Evolutionary conservation across 1,139 yeast species (phyloP).

Genomic region (Keqinozyma sinolaborantium): DNA sequence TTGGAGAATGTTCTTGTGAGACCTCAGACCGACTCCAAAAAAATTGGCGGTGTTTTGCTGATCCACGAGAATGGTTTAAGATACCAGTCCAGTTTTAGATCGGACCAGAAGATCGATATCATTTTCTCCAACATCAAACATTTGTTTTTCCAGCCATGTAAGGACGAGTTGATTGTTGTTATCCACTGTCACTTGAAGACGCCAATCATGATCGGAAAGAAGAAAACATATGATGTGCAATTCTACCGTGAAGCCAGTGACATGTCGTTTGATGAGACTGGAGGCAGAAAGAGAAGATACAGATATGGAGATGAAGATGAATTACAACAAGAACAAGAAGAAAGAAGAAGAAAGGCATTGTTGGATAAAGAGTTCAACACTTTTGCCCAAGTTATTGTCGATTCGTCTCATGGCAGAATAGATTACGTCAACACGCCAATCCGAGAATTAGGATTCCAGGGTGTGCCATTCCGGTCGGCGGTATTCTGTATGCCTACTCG

Average conservation of each 20-base stretch:
- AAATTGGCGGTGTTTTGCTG: slow-evolving; percentile 86
- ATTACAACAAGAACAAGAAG: slow-evolving; percentile 97
- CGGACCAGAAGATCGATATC: slow-evolving; percentile 85
- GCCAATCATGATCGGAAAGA: slow-evolving; percentile 94
- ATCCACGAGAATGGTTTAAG: slow-evolving; percentile 96
- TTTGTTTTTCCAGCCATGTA: slow-evolving; percentile 92
- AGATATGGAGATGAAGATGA: slow-evolving; percentile 98
- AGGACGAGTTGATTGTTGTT: slow-evolving; percentile 88
- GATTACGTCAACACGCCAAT: slow-evolving; percentile 87
- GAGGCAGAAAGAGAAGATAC: slow-evolving; percentile 85
- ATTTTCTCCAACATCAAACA: slow-evolving; percentile 89
- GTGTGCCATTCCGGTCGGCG: slow-evolving; percentile 94
- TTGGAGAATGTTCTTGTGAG: slow-evolving; percentile 87
- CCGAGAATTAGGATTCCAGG: slow-evolving; percentile 94
- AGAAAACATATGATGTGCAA: slow-evolving; percentile 93
- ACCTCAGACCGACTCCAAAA: slow-evolving; percentile 95
- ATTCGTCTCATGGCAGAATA: slow-evolving; percentile 73
- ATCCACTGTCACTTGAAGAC: slow-evolving; percentile 90
- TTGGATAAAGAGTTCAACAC: slow-evolving; percentile 88
- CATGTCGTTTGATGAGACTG: slow-evolving; percentile 95
- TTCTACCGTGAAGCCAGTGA: slow-evolving; percentile 97
- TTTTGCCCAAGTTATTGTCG: slow-evolving; percentile 89
- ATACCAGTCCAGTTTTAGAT: slow-evolving; percentile 78
- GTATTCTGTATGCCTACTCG: slow-evolving; percentile 97
- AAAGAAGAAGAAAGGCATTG: slow-evolving; percentile 84